Evolutionary conservation across 2,329 filamentous ascomycete genomes (phyloP), one percentile per base, ranked within the genome.

Genomic region (Nakataea oryzae): DNA sequence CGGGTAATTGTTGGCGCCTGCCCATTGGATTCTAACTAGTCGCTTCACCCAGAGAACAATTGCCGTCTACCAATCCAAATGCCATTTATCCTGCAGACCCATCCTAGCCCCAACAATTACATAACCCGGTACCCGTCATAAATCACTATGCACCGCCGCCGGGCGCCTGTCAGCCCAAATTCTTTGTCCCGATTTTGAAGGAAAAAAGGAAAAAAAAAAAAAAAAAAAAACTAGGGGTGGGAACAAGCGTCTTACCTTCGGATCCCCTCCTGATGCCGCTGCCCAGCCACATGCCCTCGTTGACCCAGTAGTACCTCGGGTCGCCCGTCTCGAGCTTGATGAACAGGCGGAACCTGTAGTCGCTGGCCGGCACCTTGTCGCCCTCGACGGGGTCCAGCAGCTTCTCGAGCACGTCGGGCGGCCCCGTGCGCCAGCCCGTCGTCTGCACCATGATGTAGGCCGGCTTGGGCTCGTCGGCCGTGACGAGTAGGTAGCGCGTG

Each of bases 281-380:
- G 24, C 61, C 68, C 1, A 68, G 30, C 66, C 67, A 71, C 12
- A 70, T 47, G 41, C 64, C 66, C 21, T 64, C 66, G 59, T 68
- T 69, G 14, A 70, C n/a, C 13, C 67, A 62, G 27, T 59, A 61
- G 59, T 70, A 70, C 24, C 69, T 65, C 50, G 64, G 63, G 29
- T 70, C 68, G 21, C 69, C 69, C 17, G 69, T 70, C 65, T 71
- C 68, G 21, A 70, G 64, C 54, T 67, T 59, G 29, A 70, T 64
- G 24, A 62, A 67, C 8, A 68, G 65, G n/a, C 69, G 67, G 24
- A 70, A 64, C 30, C 63, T 63, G 64, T 70, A 70, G 11, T 66
- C 66, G 26, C 63, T 55, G 1, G 67, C 65, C 1, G 63, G 60
- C 11, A 71, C 65, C 41, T 66, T 68, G 47, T 70, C 69, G 5